phyloP scores from a whole-genome alignment of 1,284 basidiomycete genomes.

The Ustilago tritici region DNA sequence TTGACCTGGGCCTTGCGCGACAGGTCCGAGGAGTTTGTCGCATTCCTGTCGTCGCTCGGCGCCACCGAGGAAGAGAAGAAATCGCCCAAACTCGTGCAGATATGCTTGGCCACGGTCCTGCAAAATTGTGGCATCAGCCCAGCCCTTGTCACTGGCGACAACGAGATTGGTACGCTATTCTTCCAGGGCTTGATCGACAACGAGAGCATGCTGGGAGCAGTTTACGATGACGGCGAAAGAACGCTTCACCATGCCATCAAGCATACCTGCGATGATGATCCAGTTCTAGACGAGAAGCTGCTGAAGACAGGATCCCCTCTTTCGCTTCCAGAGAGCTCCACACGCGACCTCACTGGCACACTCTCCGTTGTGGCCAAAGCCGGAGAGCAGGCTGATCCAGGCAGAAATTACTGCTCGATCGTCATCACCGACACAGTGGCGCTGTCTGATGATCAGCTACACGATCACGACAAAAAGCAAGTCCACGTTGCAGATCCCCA shows the following conservation, averaged over 20 bases:
- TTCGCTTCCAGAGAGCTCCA: no score
- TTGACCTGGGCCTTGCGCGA: constrained; percentile 11
- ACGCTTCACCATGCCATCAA: neutral
- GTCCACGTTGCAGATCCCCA: neutral
- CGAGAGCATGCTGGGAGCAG: neutral
- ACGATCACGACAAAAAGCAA: neutral
- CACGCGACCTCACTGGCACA: neutral
- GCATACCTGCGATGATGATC: neutral
- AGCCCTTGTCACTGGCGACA: neutral
- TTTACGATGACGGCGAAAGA: neutral
- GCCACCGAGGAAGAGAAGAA: neutral
- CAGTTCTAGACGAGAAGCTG: neutral
- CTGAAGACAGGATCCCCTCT: neutral
- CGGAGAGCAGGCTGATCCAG: neutral
- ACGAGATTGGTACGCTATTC: neutral
- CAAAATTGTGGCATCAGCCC: constrained; percentile 24
- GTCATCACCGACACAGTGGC: constrained; percentile 8
- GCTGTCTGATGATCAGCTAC: neutral
- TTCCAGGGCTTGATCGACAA: constrained; percentile 4
- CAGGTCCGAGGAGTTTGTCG: constrained; percentile 4
- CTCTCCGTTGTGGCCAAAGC: neutral
- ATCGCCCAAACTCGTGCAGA: constrained; percentile 6
- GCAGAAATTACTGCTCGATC: constrained; percentile 6
- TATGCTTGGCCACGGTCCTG: constrained; percentile 23
- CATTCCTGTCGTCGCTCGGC: neutral